These are phyloP conservation scores for Zygosaccharomyces kombuchaensis DNA, from an alignment of 805 yeast species.

Conservation along the genomic window DNA sequence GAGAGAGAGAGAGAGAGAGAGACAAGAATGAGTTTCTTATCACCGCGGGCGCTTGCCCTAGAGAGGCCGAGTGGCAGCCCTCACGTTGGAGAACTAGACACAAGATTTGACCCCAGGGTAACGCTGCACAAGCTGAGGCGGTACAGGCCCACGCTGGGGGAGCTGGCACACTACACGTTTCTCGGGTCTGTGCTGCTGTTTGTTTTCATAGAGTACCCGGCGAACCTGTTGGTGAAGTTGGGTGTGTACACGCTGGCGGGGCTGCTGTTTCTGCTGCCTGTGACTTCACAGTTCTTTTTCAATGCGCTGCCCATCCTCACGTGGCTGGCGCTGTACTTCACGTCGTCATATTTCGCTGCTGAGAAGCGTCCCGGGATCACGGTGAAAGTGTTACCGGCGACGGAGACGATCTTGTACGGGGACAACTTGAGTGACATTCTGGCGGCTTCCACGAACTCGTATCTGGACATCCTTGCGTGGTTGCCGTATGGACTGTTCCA, in stretches of 20 bases:
- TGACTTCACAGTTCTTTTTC: conserved; percentile 78
- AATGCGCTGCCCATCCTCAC: conserved; percentile 78
- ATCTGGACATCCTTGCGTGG: conserved; percentile 87
- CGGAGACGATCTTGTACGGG: conserved; percentile 89
- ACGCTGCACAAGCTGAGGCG: conserved; percentile 41
- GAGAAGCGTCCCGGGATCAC: conserved; percentile 80
- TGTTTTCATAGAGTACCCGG: conserved; percentile 57
- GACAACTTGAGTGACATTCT: conserved; percentile 81
- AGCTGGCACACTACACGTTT: conserved; percentile 50
- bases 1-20: no score
- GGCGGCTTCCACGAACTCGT: conserved; percentile 62
- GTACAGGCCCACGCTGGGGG: conserved; percentile 44
- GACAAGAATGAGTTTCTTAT: conserved; percentile 2
- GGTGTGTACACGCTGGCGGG: conserved; percentile 38
- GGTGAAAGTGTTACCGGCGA: conserved; percentile 83
- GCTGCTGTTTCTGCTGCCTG: conserved; percentile 56
- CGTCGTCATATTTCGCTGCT: conserved; percentile 68
- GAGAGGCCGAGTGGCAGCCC: conserved; percentile 46
- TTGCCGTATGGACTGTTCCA: conserved; percentile 90
- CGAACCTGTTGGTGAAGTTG: conserved; percentile 40
- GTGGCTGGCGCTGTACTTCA: conserved; percentile 81
- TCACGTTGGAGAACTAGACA: conserved; percentile 47
- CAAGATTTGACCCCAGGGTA: conserved; percentile 44
- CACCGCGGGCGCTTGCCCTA: conserved; percentile 43
- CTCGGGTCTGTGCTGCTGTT: conserved; percentile 49